Percentiles rank a stretch among this genome's conserved stretches.
These are phyloP conservation scores for Globisporangium paddicum DNA, from an alignment of 352 stramenopile genomes.

Conservation along the genomic window DNA sequence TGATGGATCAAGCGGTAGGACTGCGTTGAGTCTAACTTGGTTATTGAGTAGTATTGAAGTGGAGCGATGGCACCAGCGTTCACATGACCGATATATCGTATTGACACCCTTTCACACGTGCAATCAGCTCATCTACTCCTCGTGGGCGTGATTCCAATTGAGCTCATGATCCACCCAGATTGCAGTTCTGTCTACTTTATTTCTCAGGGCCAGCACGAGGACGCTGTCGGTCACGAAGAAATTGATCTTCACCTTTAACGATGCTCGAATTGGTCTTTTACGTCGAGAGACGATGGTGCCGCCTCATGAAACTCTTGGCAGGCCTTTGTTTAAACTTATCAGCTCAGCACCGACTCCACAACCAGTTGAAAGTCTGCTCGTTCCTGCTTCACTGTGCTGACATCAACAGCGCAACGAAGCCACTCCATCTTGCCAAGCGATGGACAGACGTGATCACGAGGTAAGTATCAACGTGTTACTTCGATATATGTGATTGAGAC, in stretches of 20 bases:
- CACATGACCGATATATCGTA: neutral
- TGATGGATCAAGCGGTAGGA: neutral
- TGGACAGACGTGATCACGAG: constrained; percentile 22
- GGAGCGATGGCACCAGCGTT: constrained; percentile 1
- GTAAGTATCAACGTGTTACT: constrained; percentile 8
- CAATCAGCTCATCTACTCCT: too few relatives aligned
- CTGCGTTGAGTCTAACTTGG: neutral
- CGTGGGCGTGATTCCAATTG: neutral
- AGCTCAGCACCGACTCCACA: constrained; percentile 6
- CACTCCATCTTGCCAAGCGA: constrained; percentile 16
- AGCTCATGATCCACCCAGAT: neutral
- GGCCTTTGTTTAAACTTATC: neutral
- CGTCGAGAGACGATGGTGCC: neutral
- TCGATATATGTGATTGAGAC: neutral
- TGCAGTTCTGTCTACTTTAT: constrained; percentile 1
- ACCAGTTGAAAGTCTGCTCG: constrained; percentile 10
- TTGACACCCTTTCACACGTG: too few relatives aligned
- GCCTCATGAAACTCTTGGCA: constrained; percentile 3
- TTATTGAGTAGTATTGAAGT: constrained; percentile 1
- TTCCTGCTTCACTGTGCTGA: constrained; percentile 31
- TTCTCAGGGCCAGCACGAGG: neutral
- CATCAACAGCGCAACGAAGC: constrained; percentile 25
- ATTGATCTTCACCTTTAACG: too few relatives aligned
- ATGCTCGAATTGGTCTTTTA: constrained; percentile 1
- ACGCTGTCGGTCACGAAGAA: neutral